Evolutionary conservation across 1,284 basidiomycete species (phyloP), one percentile per base, ranked within the genome.

Genomic region (Puccinia polysora): DNA sequence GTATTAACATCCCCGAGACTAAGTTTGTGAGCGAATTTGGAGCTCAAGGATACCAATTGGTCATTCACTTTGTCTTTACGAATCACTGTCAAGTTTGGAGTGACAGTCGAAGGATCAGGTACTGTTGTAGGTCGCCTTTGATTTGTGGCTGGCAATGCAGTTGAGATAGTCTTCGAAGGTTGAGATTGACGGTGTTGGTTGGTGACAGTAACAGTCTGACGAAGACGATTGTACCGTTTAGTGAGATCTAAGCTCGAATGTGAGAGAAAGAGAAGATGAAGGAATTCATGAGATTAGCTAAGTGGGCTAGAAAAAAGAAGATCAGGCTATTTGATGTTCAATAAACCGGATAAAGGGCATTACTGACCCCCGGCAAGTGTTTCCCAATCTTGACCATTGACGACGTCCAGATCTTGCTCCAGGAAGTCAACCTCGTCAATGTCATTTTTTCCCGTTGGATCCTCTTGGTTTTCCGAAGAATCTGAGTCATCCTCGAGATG

Each of bases 151-250:
- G 49, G 73, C 47, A 65, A 47, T 60, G 36, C 47, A 38, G 40
- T 38, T 30, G 68, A 50, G 14, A 40, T 25, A n/a, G 28, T 38
- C 28, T 63, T 30, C 2, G 45, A n/a, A 25, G 45, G 73, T 28
- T 47, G 40, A 25, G 73, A 52, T 38, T 63, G 60, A 2, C 40
- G 43, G 23, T 59, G 32, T 20, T 40, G 62, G 7, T 36, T 68
- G 23, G 63, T 32, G 49, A 53, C 65, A 23, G 36, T 73, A 32
- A 55, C 40, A 20, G 52, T 56, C 60, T 63, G 74, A 25, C 55
- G 67, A 20, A 72, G 67, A 40, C 93, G 88, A 80, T 96, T 97
- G 82, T 90, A 97, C 78, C 95, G 91, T 81, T 97, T 97, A 36
- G 93, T 96, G 76, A 97, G 94, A 81, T 97, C 93, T 95, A 15